Percentiles rank a stretch among this genome's conserved stretches.
Conservation (phyloP, 2,329 filamentous ascomycete species). For the Pseudogymnoascus sp. region DNA sequence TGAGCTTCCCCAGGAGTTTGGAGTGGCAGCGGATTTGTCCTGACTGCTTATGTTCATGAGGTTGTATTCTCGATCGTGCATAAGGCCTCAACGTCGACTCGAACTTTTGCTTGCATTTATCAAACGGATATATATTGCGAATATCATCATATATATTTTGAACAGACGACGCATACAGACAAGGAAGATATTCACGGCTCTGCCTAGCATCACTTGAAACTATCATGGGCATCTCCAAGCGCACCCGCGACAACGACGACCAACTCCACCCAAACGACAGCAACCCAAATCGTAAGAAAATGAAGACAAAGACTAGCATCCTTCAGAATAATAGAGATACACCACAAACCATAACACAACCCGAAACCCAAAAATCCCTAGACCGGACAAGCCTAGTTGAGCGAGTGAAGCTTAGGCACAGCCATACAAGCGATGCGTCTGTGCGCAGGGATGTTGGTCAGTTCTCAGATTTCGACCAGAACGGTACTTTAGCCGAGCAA, state of each 20-base stretch:
- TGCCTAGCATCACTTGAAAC: background rate
- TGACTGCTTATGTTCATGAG: background rate
- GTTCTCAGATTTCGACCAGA: background rate
- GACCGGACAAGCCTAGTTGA: background rate
- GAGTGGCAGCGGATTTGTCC: background rate
- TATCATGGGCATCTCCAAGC: background rate
- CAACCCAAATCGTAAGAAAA: background rate
- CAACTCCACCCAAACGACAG: background rate
- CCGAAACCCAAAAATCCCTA: background rate
- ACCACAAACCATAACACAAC: background rate
- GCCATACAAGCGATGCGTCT: background rate
- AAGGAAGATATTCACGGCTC: background rate
- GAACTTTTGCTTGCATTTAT: background rate
- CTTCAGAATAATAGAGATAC: too few species aligned
- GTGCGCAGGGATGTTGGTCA: background rate
- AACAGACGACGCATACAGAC: background rate
- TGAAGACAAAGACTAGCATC: background rate
- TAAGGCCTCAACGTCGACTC: background rate
- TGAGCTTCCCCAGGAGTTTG: background rate
- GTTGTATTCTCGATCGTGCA: background rate
- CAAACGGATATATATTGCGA: background rate
- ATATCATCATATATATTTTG: background rate
- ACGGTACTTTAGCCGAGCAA: background rate
- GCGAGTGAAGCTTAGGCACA: background rate
- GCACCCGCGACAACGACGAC: background rate